phyloP scores from a whole-genome alignment of 2,329 filamentous ascomycete genomes.

The Aspergillus tubingensis region DNA sequence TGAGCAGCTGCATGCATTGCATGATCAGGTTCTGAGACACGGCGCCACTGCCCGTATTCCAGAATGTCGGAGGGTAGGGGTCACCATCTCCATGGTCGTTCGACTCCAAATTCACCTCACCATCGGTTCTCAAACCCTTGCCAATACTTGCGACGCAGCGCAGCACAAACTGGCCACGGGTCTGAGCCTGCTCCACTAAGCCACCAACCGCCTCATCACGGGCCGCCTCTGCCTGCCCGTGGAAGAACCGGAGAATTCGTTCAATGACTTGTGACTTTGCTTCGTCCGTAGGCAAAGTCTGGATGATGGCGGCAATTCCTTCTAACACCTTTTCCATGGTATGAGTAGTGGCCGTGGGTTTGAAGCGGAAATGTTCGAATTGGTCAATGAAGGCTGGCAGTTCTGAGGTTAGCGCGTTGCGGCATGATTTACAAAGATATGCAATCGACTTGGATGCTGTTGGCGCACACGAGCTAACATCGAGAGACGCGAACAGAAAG shows the following conservation, averaged over 20 bases:
- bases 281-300: constrained; percentile 41
- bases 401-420: constrained; percentile 42
- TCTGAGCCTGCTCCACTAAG: constrained; percentile 37
- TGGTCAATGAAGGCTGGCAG: constrained; percentile 47
- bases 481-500: constrained; percentile 48
- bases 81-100: constrained; percentile 26
- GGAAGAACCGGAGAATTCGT: constrained; percentile 41
- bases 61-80: constrained; percentile 39
- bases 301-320: constrained; percentile 48
- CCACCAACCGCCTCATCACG: constrained; percentile 33
- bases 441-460: constrained; percentile 48
- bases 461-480: constrained; percentile 43
- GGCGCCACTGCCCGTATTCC: constrained; percentile 37
- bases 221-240: constrained; percentile 36
- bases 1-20: constrained; percentile 44
- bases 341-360: constrained; percentile 37
- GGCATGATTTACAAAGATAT: constrained; percentile 47
- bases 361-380: constrained; percentile 42
- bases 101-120: constrained; percentile 39
- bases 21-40: constrained; percentile 40
- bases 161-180: constrained; percentile 38
- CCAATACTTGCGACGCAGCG: constrained; percentile 46
- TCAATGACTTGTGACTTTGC: constrained; percentile 43
- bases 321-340: constrained; percentile 47
- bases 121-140: constrained; percentile 41